These are phyloP conservation scores for Blumeria hordei DNA, from an alignment of 2,329 filamentous ascomycete genomes.

Conservation along the genomic window DNA sequence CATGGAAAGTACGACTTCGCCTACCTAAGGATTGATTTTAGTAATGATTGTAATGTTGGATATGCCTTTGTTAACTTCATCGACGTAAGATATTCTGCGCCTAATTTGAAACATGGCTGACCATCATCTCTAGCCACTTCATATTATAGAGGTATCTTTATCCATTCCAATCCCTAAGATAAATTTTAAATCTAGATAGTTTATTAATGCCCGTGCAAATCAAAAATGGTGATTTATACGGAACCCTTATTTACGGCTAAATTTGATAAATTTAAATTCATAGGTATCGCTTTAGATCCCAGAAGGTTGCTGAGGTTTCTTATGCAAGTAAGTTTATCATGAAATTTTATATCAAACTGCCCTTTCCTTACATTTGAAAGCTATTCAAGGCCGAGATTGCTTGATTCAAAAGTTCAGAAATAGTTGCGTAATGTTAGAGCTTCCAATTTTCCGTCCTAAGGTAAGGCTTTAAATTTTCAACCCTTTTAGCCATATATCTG, in stretches of 20 bases:
- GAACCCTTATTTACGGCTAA: neutral
- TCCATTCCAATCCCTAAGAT: constrained; percentile 1
- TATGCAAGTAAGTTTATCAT: constrained; percentile 54
- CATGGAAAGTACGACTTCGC: constrained; percentile 80
- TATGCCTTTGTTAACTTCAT: constrained; percentile 96
- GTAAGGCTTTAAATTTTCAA: constrained; percentile 18
- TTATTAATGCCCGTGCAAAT: constrained; percentile 45
- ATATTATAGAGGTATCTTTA: constrained; percentile 38
- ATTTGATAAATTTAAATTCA: neutral
- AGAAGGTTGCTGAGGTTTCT: constrained; percentile 73
- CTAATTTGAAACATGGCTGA: neutral
- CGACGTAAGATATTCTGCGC: constrained; percentile 28
- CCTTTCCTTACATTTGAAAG: constrained; percentile 21
- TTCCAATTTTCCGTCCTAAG: constrained; percentile 61
- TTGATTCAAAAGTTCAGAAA: constrained; percentile 91
- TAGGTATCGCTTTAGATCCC: constrained; percentile 56
- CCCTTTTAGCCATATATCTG: neutral
- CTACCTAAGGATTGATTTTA: constrained; percentile 79
- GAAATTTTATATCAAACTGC: neutral
- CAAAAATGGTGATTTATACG: constrained; percentile 34
- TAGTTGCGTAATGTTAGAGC: constrained; percentile 83
- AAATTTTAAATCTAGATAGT: constrained; percentile 24
- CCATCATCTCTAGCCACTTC: constrained; percentile 33
- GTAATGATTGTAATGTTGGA: constrained; percentile 52
- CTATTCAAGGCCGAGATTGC: constrained; percentile 79